Conservation (phyloP, 441 rosid genomes). For the Capsella rubella region DNA sequence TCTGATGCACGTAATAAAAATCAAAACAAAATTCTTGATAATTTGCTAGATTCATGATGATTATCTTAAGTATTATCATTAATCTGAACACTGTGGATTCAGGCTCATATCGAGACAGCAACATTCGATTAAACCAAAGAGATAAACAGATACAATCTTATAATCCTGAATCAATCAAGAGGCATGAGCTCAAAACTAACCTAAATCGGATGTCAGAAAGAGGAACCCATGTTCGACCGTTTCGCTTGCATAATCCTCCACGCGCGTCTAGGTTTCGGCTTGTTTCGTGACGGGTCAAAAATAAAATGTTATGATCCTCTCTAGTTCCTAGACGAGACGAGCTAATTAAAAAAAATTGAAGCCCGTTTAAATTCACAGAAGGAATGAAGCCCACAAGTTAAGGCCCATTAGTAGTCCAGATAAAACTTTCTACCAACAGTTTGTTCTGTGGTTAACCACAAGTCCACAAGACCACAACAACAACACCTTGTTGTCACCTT, state of each 20-base stretch:
- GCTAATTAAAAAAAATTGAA: not conserved
- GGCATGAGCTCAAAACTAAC: not conserved
- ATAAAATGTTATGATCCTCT: not conserved
- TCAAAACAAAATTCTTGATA: not conserved
- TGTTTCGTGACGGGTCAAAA: constrained; percentile 17
- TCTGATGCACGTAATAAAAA: not conserved
- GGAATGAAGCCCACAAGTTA: not conserved
- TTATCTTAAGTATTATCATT: not conserved
- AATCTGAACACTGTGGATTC: not conserved
- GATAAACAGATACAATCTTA: not conserved
- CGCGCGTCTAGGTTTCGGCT: constrained; percentile 21
- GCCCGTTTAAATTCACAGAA: not conserved
- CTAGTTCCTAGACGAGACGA: not conserved
- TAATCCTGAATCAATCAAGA: not conserved
- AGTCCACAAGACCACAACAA: no score
- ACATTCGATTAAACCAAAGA: not conserved
- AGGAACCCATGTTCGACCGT: constrained; percentile 24
- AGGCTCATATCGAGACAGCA: not conserved
- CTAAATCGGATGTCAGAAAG: not conserved
- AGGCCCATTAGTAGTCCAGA: constrained; percentile 8
- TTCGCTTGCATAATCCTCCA: not conserved
- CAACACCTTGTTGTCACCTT: no score
- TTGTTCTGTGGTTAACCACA: no score
- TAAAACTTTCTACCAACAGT: not conserved
- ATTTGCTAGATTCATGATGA: not conserved